Evolutionary conservation across 495 filamentous ascomycete species (phyloP), one percentile per base, ranked within the genome.

Genomic region (Xylaria telfairii): DNA sequence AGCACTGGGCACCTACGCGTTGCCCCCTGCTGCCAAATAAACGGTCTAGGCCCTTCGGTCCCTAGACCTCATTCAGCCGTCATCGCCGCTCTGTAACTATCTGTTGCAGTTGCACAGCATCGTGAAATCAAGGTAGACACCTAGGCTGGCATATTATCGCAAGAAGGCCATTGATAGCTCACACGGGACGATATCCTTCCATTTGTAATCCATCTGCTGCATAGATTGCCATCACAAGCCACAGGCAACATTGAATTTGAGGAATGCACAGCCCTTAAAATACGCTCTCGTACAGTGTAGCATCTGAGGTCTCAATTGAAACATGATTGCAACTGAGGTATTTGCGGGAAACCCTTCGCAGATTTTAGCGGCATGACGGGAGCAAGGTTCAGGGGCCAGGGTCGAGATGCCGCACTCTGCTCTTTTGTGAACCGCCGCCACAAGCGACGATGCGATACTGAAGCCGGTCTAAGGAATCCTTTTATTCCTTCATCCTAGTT

Each of bases 271-370:
- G 34, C 46, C 34, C 64, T 12, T 54, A 17, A 54, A 41, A 4
- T 32, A 41, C 39, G 32, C 34, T 41, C 47, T 54, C 57, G 67
- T 62, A 56, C 67, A 44, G 57, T 63, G 67, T 69, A 63, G 59
- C 46, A 69, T 69, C 21, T 51, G 28, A 59, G 46, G 57, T 54
- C 57, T 63, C 67, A 32, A 69, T 54, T 51, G 42, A 44, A 69
- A 54, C 2, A 57, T 59, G 41, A 51, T 34, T 69, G 67, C 37
- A 69, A 69, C 67, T 69, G 67, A 69, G 67, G 67, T 62, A 69
- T 69, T 69, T 69, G 67, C 67, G 67, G 67, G 57, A 61, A 69
- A 37, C 59, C 67, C 51, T 54, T 8, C 46, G 46, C 65, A 62
- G 28, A 47, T 9, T 47, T 30, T 47, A 34, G 54, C 42, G 54